Base-by-base conservation (phyloP, 495 filamentous ascomycete species). In the Cudoniella acicularis region DNA sequence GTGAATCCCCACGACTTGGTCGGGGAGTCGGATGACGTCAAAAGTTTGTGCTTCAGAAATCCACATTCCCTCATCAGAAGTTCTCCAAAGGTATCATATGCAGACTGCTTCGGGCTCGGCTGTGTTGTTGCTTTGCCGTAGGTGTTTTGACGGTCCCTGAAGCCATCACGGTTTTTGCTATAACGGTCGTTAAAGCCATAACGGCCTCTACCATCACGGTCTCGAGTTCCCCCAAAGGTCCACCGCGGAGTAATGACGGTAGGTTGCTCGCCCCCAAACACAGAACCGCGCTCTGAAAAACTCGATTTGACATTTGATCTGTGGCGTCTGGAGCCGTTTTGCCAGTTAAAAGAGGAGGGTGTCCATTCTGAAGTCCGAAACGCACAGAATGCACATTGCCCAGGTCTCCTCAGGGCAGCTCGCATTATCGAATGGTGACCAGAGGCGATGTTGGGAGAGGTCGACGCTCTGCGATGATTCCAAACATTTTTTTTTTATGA, bases 1-100 rank as follows among this genome's bases (percentile, higher is more conserved):
- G 48, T 54, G 51, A 77, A 3, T 2, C 71, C 72, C 23, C 75
- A 73, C n/a, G 30, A 17, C 62, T 61, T 16, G 25, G 53, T n/a
- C n/a, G n/a, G n/a, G n/a, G n/a, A n/a, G n/a, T n/a, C n/a, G n/a
- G n/a, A n/a, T n/a, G n/a, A n/a, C n/a, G n/a, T n/a, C n/a, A n/a
- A n/a, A n/a, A n/a, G 26, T 10, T 55, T 41, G 2, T 47, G 6
- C 16, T 54, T 59, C 40, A 64, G 49, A 53, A 69, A 77, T 10
- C 69, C 68, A 9, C 56, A 53, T 42, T 67, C 17, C 21, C 57
- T 60, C 61, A 51, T 45, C 22, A 70, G 54, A 46, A 75, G 64
- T n/a, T 30, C 41, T 20, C 66, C 56, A 53, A 75, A 70, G 30
- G 68, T 36, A 23, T 61, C 21, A 52, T 71, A 72, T 52, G 68